Conservation (phyloP, 2,329 filamentous ascomycete species). For the Lachnellula willkommii region DNA sequence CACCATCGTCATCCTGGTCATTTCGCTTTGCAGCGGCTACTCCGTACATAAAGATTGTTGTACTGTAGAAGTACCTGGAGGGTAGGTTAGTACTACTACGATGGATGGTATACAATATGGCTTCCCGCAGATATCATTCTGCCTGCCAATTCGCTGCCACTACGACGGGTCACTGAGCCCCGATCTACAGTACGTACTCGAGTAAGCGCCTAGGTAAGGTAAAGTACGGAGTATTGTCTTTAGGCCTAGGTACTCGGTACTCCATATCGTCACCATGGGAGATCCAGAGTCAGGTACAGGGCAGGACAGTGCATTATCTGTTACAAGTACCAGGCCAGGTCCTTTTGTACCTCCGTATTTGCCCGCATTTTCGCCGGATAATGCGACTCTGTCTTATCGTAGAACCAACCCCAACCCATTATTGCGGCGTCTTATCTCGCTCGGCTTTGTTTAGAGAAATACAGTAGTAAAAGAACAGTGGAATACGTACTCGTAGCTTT, state of each 20-base stretch:
- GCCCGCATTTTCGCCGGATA: not conserved
- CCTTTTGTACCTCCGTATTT: not conserved
- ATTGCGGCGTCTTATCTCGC: too few relatives aligned
- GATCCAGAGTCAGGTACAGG: not conserved
- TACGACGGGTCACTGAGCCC: not conserved
- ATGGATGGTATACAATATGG: too few relatives aligned
- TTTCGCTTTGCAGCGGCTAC: not conserved
- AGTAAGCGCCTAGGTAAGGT: too few relatives aligned
- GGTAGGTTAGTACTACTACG: too few relatives aligned
- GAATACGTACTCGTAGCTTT: too few relatives aligned
- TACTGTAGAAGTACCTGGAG: not conserved
- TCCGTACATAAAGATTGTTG: not conserved
- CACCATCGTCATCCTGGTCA: conserved; percentile 6
- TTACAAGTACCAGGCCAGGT: too few relatives aligned
- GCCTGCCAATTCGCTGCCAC: not conserved
- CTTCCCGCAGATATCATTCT: not conserved
- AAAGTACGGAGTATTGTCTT: too few relatives aligned
- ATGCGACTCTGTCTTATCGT: not conserved
- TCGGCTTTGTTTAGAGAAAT: too few relatives aligned
- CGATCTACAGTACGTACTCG: too few relatives aligned
- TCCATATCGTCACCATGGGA: not conserved
- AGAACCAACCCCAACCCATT: not conserved
- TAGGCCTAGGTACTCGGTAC: too few relatives aligned
- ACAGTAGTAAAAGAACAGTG: too few relatives aligned
- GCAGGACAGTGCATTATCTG: not conserved